Evolutionary conservation across 148 eudicot genomes (phyloP).

Genomic region (Fallopia convolvulus): DNA sequence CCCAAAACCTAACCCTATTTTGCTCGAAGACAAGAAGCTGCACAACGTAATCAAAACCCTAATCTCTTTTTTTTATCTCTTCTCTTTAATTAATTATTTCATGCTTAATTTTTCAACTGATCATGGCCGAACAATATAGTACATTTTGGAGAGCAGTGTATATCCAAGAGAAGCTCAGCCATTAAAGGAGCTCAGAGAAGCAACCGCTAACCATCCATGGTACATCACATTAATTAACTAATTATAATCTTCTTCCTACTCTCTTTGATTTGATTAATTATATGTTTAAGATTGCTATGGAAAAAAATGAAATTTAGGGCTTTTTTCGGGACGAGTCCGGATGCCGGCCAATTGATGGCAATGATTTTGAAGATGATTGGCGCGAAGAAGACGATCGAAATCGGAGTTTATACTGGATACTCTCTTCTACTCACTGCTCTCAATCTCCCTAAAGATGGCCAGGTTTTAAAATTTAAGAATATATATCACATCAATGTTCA

Average conservation of each 20-base stretch:
- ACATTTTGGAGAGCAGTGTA: slow-evolving; percentile 24
- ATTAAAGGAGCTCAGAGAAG: slow-evolving; percentile 25
- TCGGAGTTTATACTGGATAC: slow-evolving; percentile 46
- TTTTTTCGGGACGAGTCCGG: slow-evolving; percentile 28
- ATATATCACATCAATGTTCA: neutral
- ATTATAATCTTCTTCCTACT: neutral
- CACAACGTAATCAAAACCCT: neutral
- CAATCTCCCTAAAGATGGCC: slow-evolving; percentile 32
- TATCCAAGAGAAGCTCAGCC: slow-evolving; percentile 24
- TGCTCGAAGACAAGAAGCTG: neutral
- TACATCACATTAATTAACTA: neutral
- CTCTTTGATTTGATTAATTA: neutral
- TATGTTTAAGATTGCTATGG: neutral
- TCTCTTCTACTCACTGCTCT: slow-evolving; percentile 36
- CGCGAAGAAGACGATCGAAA: slow-evolving; percentile 36
- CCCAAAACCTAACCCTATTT: neutral
- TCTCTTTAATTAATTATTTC: neutral
- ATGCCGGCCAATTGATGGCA: slow-evolving; percentile 25
- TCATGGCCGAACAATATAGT: slow-evolving; percentile 12
- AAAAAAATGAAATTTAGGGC: slow-evolving; percentile 14
- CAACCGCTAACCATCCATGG: slow-evolving; percentile 20
- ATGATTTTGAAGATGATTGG: slow-evolving; percentile 31
- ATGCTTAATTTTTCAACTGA: neutral
- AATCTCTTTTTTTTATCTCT: neutral
- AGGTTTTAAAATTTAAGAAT: neutral